phyloP scores from a whole-genome alignment of 495 filamentous ascomycete species.

The Daldinia vernicosa region DNA sequence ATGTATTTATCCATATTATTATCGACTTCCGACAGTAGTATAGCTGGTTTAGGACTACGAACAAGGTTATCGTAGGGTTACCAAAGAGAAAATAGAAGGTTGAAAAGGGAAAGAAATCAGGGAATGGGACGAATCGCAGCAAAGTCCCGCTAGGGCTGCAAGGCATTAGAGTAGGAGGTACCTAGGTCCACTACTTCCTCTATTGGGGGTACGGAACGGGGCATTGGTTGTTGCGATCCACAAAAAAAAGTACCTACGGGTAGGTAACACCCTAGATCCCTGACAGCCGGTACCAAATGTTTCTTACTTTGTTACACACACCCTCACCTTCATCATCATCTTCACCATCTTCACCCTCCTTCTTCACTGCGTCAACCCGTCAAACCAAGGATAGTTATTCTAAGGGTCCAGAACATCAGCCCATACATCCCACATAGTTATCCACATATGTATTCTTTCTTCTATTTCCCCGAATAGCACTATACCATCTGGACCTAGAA shows the following conservation, averaged over 20 bases:
- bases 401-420: slow-evolving; percentile 27
- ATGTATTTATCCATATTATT: slow-evolving; percentile 39
- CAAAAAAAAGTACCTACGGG: neutral
- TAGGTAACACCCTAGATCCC: slow-evolving; percentile 1
- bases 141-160: neutral
- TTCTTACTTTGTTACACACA: slow-evolving; percentile 12
- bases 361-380: slow-evolving; percentile 8
- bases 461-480: slow-evolving; percentile 27
- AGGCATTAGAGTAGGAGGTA: neutral
- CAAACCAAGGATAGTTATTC: slow-evolving; percentile 18
- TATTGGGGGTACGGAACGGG: neutral
- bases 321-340: slow-evolving; percentile 10
- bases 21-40: slow-evolving; percentile 35
- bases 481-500: slow-evolving; percentile 1
- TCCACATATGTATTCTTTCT: neutral
- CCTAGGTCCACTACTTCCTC: neutral
- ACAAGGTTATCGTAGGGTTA: slow-evolving; percentile 27
- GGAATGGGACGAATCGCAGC: slow-evolving; percentile 19
- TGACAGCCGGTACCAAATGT: slow-evolving; percentile 4
- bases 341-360: slow-evolving; percentile 7
- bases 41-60: slow-evolving; percentile 47
- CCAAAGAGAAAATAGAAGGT: slow-evolving; percentile 16
- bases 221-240: neutral
- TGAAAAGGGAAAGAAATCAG: slow-evolving; percentile 33
- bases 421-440: neutral